Base-by-base conservation (phyloP, 257 asterid genomes). In the Prunella vulgaris region DNA sequence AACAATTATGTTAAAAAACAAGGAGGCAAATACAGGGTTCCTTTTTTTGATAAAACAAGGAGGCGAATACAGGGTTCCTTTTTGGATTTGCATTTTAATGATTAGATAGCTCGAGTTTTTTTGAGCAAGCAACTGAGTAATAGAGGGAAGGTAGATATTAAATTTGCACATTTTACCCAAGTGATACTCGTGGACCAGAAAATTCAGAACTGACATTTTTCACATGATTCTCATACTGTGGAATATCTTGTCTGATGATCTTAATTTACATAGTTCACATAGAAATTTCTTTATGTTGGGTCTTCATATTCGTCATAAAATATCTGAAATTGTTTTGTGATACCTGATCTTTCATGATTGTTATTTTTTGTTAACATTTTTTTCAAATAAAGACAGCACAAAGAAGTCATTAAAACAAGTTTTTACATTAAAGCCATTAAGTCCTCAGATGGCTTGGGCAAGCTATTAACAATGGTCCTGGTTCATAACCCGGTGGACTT, bases 121-220 rank as follows among this genome's bases (percentile, higher is more conserved):
- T 25, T 38, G 32, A 64, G 71, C 71, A 5, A 72, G 64, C 70
- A 72, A 63, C 64, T 63, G 30, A 27, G 32, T 37, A 44, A 30
- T 58, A 42, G 27, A 32, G 61, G 27, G 38, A 25, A 54, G 27
- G 2, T 54, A 46, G 53, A n/a, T 21, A 46, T 46, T 46, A 12
- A n/a, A 44, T 62, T 10, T 21, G 57, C 17, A 30, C 15, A 13
- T 17, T 48, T 54, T 10, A 27, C 12, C 10, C 51, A 4, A 32
- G 52, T 32, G 67, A 24, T 44, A 33, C 3, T 14, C 64, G 17
- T 69, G 46, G 13, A 28, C 68, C n/a, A 15, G 33, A 70, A 60
- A 44, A 9, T 59, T 30, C 17, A 40, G 18, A 20, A 60, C 42
- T 48, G 14, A 22, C 24, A 35, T 13, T 49, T 46, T 4, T 46